Evolutionary conservation across 495 filamentous ascomycete genomes (phyloP).

Genomic region (Neurospora sp.): DNA sequence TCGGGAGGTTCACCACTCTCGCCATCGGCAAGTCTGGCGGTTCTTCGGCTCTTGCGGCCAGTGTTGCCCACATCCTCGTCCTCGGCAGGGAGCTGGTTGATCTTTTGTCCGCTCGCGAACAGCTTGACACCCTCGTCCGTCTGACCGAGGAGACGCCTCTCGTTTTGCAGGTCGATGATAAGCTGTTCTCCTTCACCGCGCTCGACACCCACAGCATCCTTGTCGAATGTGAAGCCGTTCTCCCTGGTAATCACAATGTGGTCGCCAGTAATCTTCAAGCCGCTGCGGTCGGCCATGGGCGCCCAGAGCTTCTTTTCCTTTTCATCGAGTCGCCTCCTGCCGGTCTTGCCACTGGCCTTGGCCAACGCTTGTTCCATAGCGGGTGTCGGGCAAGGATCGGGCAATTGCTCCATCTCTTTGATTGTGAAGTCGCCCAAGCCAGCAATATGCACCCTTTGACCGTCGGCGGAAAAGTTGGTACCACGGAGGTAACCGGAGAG

Average conservation of each 20-base stretch:
- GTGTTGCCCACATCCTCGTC: constrained; percentile 31
- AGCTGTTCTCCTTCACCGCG: constrained; percentile 87
- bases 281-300: constrained; percentile 95
- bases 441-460: constrained; percentile 83
- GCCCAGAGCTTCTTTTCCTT: constrained; percentile 94
- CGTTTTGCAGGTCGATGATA: constrained; percentile 79
- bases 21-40: constrained; percentile 52
- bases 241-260: constrained; percentile 49
- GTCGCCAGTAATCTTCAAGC: constrained; percentile 58
- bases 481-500: constrained; percentile 91
- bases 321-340: constrained; percentile 70
- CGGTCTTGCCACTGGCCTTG: constrained; percentile 70
- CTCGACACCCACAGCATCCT: constrained; percentile 54
- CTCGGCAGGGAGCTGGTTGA: constrained; percentile 51
- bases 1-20: constrained; percentile 43
- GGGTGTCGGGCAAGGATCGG: constrained; percentile 93
- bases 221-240: constrained; percentile 65
- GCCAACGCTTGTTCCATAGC: constrained; percentile 75
- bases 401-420: constrained; percentile 71
- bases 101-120: constrained; percentile 65
- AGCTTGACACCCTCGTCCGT: constrained; percentile 71
- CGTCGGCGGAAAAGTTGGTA: constrained; percentile 86
- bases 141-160: constrained; percentile 71
- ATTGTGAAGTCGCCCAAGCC: constrained; percentile 90
- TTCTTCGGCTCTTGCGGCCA: constrained; percentile 63